Conservation (phyloP, 2,329 filamentous ascomycete species). For the Aspergillus fructus region DNA sequence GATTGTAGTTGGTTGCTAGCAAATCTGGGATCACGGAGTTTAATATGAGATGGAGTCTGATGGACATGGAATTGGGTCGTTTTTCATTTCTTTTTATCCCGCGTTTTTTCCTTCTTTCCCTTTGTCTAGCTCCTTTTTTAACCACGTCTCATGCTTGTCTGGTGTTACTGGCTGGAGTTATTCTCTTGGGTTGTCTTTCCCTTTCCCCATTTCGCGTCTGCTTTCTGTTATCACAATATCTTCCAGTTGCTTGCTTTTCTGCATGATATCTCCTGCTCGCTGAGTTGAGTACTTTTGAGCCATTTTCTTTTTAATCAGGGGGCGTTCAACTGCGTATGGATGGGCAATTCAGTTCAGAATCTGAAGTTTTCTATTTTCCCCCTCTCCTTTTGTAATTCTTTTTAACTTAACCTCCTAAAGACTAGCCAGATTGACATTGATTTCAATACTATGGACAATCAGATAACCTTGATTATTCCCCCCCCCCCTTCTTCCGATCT, state of each 20-base stretch:
- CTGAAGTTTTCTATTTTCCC: neutral
- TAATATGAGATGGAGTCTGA: conserved; percentile 15
- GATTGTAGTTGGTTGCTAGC: conserved; percentile 10
- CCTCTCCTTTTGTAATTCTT: neutral
- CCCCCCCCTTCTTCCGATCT: neutral
- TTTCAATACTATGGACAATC: neutral
- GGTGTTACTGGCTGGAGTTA: conserved; percentile 3
- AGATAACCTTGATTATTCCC: neutral
- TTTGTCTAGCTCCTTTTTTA: neutral
- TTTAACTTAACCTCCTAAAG: neutral
- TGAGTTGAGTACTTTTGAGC: conserved; percentile 1
- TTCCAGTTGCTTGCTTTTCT: neutral
- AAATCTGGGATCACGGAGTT: conserved; percentile 19
- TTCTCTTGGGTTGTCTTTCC: neutral
- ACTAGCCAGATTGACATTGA: neutral
- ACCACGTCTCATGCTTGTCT: neutral
- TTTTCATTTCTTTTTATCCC: conserved; percentile 4
- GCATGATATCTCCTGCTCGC: conserved; percentile 6
- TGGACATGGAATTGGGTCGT: conserved; percentile 14
- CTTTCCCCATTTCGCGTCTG: neutral
- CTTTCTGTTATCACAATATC: neutral
- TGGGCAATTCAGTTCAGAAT: neutral
- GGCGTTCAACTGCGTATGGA: neutral
- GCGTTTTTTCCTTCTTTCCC: neutral
- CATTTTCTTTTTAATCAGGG: neutral